Conservation (phyloP, 345 rosid genomes). For the Eucalyptus globulus region DNA sequence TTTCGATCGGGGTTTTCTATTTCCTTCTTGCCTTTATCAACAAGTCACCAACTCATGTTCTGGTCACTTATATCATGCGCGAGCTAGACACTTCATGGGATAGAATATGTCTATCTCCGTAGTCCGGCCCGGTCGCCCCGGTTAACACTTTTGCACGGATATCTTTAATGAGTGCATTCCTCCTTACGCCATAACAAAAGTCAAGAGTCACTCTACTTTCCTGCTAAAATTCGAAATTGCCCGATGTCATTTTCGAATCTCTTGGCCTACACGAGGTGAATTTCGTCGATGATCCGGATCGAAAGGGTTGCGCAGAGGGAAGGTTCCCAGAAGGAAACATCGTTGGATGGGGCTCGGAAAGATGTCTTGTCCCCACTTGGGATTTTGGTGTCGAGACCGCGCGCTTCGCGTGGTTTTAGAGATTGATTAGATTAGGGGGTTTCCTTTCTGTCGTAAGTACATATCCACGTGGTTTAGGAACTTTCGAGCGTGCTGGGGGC, state of each 20-base stretch:
- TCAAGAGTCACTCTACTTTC: not conserved
- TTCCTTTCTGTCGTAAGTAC: not conserved
- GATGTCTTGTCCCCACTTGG: not conserved
- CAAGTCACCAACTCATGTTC: no score
- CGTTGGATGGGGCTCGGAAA: not conserved
- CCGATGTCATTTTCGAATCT: not conserved
- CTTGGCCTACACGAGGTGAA: not conserved
- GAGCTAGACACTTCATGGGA: not conserved
- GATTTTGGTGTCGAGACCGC: not conserved
- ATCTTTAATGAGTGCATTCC: not conserved
- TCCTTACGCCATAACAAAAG: not conserved
- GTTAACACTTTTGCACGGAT: not conserved
- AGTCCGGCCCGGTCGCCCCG: not conserved
- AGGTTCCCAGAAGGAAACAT: not conserved
- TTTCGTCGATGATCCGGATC: not conserved
- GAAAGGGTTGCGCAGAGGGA: not conserved
- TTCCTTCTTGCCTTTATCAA: no score
- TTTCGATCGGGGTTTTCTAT: no score
- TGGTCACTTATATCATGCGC: rapidly evolving
- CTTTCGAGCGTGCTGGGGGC: not conserved
- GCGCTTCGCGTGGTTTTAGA: not conserved
- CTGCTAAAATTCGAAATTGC: not conserved
- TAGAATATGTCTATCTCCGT: not conserved
- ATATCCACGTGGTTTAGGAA: not conserved
- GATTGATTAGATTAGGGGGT: not conserved